Evolutionary conservation across 148 eudicot species (phyloP), one percentile per base, ranked within the genome.

Genomic region (Salicornia ramosissima): DNA sequence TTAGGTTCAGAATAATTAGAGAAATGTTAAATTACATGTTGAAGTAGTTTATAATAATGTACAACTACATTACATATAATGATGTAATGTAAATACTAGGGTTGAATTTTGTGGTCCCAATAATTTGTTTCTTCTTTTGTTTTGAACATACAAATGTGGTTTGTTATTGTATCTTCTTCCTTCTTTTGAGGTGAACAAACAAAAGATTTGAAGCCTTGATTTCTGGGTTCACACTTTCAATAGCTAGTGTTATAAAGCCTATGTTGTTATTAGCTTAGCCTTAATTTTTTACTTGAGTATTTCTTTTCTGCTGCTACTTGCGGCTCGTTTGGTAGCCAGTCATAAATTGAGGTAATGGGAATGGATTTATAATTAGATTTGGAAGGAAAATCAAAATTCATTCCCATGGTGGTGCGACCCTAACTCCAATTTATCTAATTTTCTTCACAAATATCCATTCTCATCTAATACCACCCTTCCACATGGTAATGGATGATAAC

Each of bases 111-210:
- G 76, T 73, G 76, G 76, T 73, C 76, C 76, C 70, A 73, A 65
- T 64, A 39, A 65, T 25, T 11, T 19, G 30, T 24, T n/a, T 3
- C 40, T 36, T 3, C 40, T 36, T 3, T 4, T 36, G 8, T 36
- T 46, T n/a, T 0, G 15, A 39, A 33, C 53, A 70, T 56, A 10
- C 30, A 62, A 30, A 9, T 30, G 26, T 22, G 40, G 47, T 4
- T n/a, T n/a, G n/a, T n/a, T n/a, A 26, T 7, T 12, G 25, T 22
- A 62, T 15, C 30, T 60, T 59, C 16, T 64, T 76, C 66, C 75
- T 65, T 65, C 52, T 77, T 77, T 77, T 71, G 47, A 77, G 79
- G 79, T 71, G 67, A 71, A 71, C 29, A 71, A 50, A 39, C 65
- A 69, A 46, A 36, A 64, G 65, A 58, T 64, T 75, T 75, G 63